Evolutionary conservation across 805 yeast species (phyloP).

Genomic region (Saturnispora halmiae): DNA sequence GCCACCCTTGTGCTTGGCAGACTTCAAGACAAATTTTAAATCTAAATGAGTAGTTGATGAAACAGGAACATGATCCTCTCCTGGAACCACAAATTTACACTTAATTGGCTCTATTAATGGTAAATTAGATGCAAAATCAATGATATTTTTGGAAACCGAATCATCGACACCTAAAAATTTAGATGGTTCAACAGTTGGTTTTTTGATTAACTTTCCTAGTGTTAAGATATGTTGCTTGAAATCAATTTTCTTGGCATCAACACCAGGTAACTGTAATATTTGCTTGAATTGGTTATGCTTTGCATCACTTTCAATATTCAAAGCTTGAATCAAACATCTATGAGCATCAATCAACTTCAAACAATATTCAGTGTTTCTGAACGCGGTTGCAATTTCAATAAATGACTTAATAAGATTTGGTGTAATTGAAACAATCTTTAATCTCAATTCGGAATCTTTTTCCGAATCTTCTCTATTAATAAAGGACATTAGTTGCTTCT

Average conservation of each 20-base stretch:
- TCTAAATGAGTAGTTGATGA: constrained; percentile 66
- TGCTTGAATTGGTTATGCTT: constrained; percentile 44
- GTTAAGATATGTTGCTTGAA: constrained; percentile 46
- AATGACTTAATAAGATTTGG: constrained; percentile 63
- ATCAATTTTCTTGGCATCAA: constrained; percentile 41
- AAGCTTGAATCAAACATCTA: constrained; percentile 69
- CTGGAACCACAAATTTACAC: constrained; percentile 77
- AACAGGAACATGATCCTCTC: constrained; percentile 67
- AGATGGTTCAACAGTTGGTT: constrained; percentile 45
- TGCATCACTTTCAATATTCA: constrained; percentile 33
- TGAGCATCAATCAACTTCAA: constrained; percentile 53
- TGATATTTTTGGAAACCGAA: constrained; percentile 32
- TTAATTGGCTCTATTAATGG: constrained; percentile 62
- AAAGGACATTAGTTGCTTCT: constrained; percentile 45
- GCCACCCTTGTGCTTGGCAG: constrained; percentile 57
- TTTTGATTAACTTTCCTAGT: constrained; percentile 59
- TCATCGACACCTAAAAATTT: constrained; percentile 44
- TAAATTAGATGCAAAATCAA: constrained; percentile 51
- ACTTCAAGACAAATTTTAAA: constrained; percentile 65
- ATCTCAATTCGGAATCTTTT: constrained; percentile 34
- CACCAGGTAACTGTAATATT: constrained; percentile 74
- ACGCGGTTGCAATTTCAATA: constrained; percentile 71
- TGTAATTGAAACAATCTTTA: constrained; percentile 51
- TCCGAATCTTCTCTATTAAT: constrained; percentile 40
- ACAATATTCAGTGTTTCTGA: constrained; percentile 64